Evolutionary conservation across 1,284 basidiomycete genomes (phyloP), one percentile per base, ranked within the genome.

Genomic region (Ceratobasidium sp.): DNA sequence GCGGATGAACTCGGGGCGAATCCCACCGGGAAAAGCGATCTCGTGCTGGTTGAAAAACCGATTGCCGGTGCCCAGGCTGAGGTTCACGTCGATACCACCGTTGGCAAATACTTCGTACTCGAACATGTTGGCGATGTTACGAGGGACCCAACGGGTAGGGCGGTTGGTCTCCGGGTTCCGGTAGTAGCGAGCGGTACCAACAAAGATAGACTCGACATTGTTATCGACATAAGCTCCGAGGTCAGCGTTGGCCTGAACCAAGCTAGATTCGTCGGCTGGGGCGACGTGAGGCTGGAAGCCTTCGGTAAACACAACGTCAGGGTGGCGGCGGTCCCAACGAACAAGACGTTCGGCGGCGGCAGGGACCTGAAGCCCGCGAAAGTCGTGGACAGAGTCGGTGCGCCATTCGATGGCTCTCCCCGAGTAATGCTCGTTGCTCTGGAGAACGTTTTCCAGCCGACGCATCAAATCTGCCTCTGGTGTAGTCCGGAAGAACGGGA

Each of bases 51-150:
- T 56, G 52, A 56, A 56, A n/a, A 56, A 56, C 52, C 52, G 15
- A n/a, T 56, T 56, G 9, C 52, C n/a, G 25, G 52, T 56, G 52
- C 52, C 52, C 52, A 56, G 25, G 25, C 52, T 56, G 11, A 56
- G 52, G 52, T 56, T 56, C 7, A 56, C 52, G n/a, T 56, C 52
- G 25, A 56, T 22, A 11, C 52, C 52, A 25, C 52, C 52, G n/a
- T 56, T 56, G 19, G 52, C 52, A 22, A 56, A 56, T 5, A 56
- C 52, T 25, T 56, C 52, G 11, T 56, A 56, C 52, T 56, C 52
- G 52, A 56, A 56, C 52, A 56, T 56, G 52, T 56, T 56, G 52
- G n/a, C 52, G 11, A 56, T 56, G 52, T 56, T 56, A 22, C 52
- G 52, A 29, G 52, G 52, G 25, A 56, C 52, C 52, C 52, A 56